Evolutionary conservation across 1,284 basidiomycete species (phyloP), one percentile per base, ranked within the genome.

Genomic region (Athelia psychrophila): DNA sequence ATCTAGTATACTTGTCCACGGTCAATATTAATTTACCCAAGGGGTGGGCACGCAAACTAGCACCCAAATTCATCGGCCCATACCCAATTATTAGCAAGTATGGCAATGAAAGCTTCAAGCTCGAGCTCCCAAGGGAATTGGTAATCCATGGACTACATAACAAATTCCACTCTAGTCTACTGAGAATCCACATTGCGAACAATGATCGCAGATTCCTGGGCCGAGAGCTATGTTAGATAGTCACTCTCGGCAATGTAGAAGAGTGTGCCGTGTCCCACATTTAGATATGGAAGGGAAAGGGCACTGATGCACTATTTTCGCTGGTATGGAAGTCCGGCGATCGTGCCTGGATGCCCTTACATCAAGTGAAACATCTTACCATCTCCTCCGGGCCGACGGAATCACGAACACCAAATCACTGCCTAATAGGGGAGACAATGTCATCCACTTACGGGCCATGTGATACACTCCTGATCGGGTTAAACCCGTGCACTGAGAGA

Each of bases 1-100:
- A 71, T 36, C 44, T 71, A 0, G 66, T 67, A 0, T 73, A 70
- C 42, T 12, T 74, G 2, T 73, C 68, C 0, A 72, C 66, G 0
- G 67, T 69, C 48, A 74, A 73, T 48, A 44, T 74, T 0, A 54
- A 56, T 1, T 42, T 72, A 8, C 64, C 60, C 0, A 67, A 68
- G 40, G 64, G 65, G 2, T 48, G 52, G 0, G 58, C 67, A 0
- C 24, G 60, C 0, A 75, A 75, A 47, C 52, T 75, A 0, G 45
- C 57, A 0, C 72, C 69, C 0, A 74, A 72, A 40, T 76, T 54
- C 33, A 63, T 71, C 25, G 61, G 69, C 0, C 68, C 69, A 0
- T 72, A 65, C 51, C 33, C 47, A 5, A 60, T 72, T 3, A 9
- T 54, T 0, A 49, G 54, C 13, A 63, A 67, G 48, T 64, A 59